These are phyloP conservation scores for Aureobasidium musti DNA, from an alignment of 2,329 filamentous ascomycete species.

Conservation along the genomic window DNA sequence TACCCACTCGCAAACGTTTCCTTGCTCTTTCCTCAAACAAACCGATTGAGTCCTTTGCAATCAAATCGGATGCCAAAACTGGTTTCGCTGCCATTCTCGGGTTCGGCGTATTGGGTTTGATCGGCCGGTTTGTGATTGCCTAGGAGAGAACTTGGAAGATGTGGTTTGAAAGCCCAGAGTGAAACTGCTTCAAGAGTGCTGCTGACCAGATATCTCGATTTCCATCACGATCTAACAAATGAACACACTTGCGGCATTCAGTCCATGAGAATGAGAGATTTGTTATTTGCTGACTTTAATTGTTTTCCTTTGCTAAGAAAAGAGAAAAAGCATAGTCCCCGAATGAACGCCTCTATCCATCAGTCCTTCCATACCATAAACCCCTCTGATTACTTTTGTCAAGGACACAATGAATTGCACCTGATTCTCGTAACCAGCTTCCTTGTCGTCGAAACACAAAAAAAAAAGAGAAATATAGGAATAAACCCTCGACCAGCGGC, in stretches of 20 bases:
- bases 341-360: constrained; percentile 18
- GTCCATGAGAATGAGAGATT: neutral
- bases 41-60: constrained; percentile 1
- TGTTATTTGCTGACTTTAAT: neutral
- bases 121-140: neutral
- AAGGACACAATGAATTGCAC: neutral
- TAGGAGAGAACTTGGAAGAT: neutral
- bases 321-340: neutral
- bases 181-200: constrained; percentile 1
- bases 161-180: neutral
- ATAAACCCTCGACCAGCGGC: constrained; percentile 14
- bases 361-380: constrained; percentile 2
- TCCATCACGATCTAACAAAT: neutral
- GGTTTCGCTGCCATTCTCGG: neutral
- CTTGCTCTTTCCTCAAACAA: neutral
- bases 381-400: constrained; percentile 4
- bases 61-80: neutral
- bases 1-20: constrained; percentile 33
- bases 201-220: neutral
- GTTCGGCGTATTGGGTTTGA: neutral
- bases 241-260: neutral
- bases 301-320: neutral
- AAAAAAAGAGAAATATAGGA: neutral
- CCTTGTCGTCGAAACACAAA: neutral
- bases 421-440: constrained; percentile 1